phyloP scores from a whole-genome alignment of 148 eudicot species.

The Vaccinium darrowii region DNA sequence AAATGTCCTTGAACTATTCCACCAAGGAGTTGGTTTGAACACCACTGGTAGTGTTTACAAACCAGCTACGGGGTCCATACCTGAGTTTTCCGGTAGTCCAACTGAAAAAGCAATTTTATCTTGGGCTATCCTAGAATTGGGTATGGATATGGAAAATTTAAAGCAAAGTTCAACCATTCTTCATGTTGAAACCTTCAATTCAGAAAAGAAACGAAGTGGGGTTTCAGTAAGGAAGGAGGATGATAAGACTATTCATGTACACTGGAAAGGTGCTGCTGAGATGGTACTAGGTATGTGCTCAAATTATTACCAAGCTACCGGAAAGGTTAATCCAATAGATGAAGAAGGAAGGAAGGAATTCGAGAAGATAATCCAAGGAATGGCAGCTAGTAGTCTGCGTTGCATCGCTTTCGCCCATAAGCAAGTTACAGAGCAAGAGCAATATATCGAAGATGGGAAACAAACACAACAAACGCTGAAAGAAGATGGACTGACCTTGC shows the following conservation, averaged over 20 bases:
- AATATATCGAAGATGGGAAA: slow-evolving; percentile 22
- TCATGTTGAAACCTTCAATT: slow-evolving; percentile 75
- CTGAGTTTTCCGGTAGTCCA: slow-evolving; percentile 77
- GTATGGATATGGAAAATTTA: slow-evolving; percentile 57
- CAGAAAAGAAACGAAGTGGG: slow-evolving; percentile 81
- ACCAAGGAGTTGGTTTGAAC: slow-evolving; percentile 71
- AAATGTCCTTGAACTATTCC: slow-evolving; percentile 41
- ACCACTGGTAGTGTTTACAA: slow-evolving; percentile 67
- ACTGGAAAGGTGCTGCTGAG: slow-evolving; percentile 95
- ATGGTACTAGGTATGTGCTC: slow-evolving; percentile 63
- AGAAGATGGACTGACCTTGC: slow-evolving; percentile 55
- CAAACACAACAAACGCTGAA: slow-evolving; percentile 31
- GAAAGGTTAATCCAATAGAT: slow-evolving; percentile 36
- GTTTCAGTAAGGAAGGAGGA: slow-evolving; percentile 43
- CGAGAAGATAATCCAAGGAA: slow-evolving; percentile 61
- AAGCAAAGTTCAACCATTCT: slow-evolving; percentile 45
- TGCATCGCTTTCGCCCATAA: slow-evolving; percentile 88
- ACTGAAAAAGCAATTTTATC: slow-evolving; percentile 84
- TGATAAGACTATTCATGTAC: slow-evolving; percentile 45
- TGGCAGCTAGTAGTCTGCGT: slow-evolving; percentile 84
- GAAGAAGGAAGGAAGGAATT: slow-evolving; percentile 44
- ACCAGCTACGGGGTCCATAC: slow-evolving; percentile 32
- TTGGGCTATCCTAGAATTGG: slow-evolving; percentile 69
- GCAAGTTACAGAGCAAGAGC: slow-evolving; percentile 28
- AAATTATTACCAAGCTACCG: slow-evolving; percentile 37